A percentile compares a stretch with the other conserved stretches of the same genome.
Conservation (phyloP, 1,284 basidiomycete genomes). For the Heterobasidion occidentale region DNA sequence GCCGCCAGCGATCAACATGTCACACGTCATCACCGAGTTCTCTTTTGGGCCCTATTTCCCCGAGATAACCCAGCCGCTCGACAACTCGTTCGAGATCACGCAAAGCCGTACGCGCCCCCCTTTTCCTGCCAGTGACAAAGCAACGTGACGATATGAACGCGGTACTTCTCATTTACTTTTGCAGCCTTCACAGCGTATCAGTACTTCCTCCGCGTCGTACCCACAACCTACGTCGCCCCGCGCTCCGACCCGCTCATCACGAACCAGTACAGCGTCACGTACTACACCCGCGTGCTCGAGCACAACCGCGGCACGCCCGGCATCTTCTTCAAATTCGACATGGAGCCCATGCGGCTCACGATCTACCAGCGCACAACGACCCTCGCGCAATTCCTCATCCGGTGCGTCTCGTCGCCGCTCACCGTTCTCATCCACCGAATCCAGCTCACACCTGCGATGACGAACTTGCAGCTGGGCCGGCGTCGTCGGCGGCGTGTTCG, state of each 20-base stretch:
- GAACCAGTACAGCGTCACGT: slow-evolving; percentile 93
- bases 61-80: slow-evolving; percentile 90
- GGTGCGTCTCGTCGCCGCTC: slow-evolving; percentile 33
- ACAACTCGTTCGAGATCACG: slow-evolving; percentile 83
- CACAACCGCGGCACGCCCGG: slow-evolving; percentile 82
- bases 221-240: slow-evolving; percentile 83
- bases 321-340: slow-evolving; percentile 95
- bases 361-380: slow-evolving; percentile 84
- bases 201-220: slow-evolving; percentile 93
- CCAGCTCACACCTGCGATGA: background rate
- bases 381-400: slow-evolving; percentile 76
- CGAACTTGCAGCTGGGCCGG: slow-evolving; percentile 47
- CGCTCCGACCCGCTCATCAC: slow-evolving; percentile 62
- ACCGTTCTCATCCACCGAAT: background rate
- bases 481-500: slow-evolving; percentile 77
- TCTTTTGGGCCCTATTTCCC: slow-evolving; percentile 97
- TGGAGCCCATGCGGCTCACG: slow-evolving; percentile 84
- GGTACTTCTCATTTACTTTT: too few species aligned
- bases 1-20: slow-evolving; percentile 84
- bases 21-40: slow-evolving; percentile 94
- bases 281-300: slow-evolving; percentile 75
- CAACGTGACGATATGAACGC: background rate
- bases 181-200: slow-evolving; percentile 96
- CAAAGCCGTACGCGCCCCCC: slow-evolving; percentile 58
- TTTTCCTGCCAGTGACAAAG: background rate